Conservation (phyloP, 2,329 filamentous ascomycete genomes). For the Cryphonectria carpinicola region DNA sequence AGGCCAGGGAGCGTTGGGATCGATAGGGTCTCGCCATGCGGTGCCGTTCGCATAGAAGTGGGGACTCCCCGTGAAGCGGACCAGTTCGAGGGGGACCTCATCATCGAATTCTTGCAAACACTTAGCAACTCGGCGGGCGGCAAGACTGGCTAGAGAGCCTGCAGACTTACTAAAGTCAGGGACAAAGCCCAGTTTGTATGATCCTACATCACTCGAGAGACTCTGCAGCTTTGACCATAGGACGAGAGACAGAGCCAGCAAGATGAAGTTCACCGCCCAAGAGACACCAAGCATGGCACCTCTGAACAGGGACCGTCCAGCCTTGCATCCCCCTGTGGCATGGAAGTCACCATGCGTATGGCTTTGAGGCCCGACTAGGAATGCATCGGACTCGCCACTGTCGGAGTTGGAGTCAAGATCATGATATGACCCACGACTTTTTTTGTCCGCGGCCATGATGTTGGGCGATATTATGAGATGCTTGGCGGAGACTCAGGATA, state of each 20-base stretch:
- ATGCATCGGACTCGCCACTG: slow-evolving; percentile 11
- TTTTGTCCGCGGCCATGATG: not conserved
- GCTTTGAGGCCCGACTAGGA: not conserved
- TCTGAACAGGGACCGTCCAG: not conserved
- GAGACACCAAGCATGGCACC: not conserved
- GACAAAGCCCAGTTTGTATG: slow-evolving; percentile 5
- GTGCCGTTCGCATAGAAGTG: slow-evolving; percentile 17
- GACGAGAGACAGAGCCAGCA: not conserved
- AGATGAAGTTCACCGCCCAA: not conserved
- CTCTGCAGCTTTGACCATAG: slow-evolving; percentile 6
- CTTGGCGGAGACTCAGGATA: not conserved
- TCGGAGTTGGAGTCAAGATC: slow-evolving; percentile 9
- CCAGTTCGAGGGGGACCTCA: not conserved
- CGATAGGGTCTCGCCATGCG: slow-evolving; percentile 12
- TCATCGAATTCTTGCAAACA: not conserved
- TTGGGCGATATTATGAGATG: not conserved
- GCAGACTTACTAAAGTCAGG: slow-evolving; percentile 13
- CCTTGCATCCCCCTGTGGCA: not conserved
- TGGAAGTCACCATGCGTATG: not conserved
- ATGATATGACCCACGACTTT: slow-evolving; percentile 7
- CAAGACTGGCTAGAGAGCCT: not conserved
- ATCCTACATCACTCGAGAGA: slow-evolving; percentile 5
- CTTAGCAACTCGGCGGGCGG: not conserved
- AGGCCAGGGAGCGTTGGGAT: slow-evolving; percentile 8
- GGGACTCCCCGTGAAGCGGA: slow-evolving; percentile 16